Conservation (phyloP, 352 stramenopile genomes). For the Globisporangium splendens region DNA sequence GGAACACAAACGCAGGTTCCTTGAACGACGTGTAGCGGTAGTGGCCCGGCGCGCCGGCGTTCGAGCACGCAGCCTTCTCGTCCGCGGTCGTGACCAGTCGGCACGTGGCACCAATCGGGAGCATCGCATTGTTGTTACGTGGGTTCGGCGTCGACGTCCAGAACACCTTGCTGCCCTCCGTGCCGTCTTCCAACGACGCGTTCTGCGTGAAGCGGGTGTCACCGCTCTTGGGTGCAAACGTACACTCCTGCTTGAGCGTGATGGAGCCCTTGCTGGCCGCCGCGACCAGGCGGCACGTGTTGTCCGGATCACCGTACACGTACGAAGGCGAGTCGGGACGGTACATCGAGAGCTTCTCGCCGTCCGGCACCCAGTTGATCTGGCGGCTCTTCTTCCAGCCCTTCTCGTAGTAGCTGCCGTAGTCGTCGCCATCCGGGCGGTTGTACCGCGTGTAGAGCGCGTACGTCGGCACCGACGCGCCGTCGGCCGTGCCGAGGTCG, state of each 20-base stretch:
- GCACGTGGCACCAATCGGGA: slow-evolving; percentile 55
- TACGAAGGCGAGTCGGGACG: slow-evolving; percentile 49
- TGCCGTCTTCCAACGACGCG: slow-evolving; percentile 42
- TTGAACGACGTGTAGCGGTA: slow-evolving; percentile 59
- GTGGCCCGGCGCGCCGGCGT: slow-evolving; percentile 13
- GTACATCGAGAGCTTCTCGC: slow-evolving; percentile 55
- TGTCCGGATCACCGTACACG: slow-evolving; percentile 42
- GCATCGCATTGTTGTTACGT: slow-evolving; percentile 69
- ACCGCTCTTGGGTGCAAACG: slow-evolving; percentile 22
- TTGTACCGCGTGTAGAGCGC: slow-evolving; percentile 63
- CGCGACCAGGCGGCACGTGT: slow-evolving; percentile 45
- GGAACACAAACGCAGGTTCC: slow-evolving; percentile 36
- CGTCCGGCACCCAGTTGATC: slow-evolving; percentile 49
- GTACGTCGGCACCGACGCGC: slow-evolving; percentile 24
- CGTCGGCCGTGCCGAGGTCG: slow-evolving; percentile 29
- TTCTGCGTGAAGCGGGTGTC: slow-evolving; percentile 52
- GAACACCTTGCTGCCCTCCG: slow-evolving; percentile 42
- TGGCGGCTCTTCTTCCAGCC: slow-evolving; percentile 61
- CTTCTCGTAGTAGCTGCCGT: slow-evolving; percentile 56
- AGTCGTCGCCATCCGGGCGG: slow-evolving; percentile 39
- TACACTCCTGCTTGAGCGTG: slow-evolving; percentile 41
- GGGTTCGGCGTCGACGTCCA: slow-evolving; percentile 51
- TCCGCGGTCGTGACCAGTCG: slow-evolving; percentile 16
- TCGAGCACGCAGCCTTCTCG: slow-evolving; percentile 24
- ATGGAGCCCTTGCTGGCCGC: slow-evolving; percentile 24